Percentiles rank a stretch among this genome's conserved stretches.
Evolutionary conservation across 2,329 filamentous ascomycete species (phyloP).

Genomic region (Cryphonectria japonica): DNA sequence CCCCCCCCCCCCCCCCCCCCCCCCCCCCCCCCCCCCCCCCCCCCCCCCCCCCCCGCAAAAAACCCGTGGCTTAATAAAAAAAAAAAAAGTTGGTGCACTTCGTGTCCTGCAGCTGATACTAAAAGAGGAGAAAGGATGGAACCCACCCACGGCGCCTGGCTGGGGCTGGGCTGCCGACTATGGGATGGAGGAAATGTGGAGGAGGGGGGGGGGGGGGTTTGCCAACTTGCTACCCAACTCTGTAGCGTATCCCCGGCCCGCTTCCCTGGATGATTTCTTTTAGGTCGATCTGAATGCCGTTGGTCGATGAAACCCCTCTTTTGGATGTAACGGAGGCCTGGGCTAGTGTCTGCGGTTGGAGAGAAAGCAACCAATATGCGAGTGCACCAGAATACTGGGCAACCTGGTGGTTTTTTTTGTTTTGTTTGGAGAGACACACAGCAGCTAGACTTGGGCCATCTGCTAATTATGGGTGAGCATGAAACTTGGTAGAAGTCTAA

Average conservation of each 20-base stretch:
- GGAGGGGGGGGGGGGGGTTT: no score
- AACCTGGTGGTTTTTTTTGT: no score
- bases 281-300: not conserved
- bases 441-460: not conserved
- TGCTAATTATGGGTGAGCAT: not conserved
- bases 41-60: no score
- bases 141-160: constrained; percentile 11
- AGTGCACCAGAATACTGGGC: no score
- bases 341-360: not conserved
- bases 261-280: not conserved
- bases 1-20: no score
- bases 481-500: not conserved
- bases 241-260: constrained; percentile 14
- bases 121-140: not conserved
- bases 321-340: constrained; percentile 8
- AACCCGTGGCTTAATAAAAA: no score
- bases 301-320: not conserved
- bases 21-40: no score
- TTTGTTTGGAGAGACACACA: not conserved
- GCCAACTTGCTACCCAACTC: constrained; percentile 6
- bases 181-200: not conserved
- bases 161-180: not conserved
- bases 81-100: constrained; percentile 8
- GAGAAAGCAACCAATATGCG: no score
- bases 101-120: not conserved